phyloP scores from a whole-genome alignment of 345 rosid species.

The Eucalyptus pauciflora region DNA sequence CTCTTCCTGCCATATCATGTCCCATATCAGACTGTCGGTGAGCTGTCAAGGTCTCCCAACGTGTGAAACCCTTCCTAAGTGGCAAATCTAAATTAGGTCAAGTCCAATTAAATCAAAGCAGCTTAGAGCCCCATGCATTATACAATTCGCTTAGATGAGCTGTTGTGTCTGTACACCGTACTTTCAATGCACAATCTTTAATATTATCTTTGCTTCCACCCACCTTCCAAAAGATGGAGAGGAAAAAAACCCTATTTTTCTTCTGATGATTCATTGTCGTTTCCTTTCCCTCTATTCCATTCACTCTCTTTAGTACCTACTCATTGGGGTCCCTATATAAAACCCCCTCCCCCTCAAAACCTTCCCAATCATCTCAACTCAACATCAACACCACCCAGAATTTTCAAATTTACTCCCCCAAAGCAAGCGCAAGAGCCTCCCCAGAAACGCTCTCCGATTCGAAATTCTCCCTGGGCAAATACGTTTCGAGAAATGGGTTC shows the following conservation, averaged over 20 bases:
- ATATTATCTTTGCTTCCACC: background rate
- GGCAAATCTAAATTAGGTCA: background rate
- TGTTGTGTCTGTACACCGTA: background rate
- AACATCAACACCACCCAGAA: background rate
- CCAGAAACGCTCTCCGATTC: background rate
- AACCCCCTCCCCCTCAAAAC: background rate
- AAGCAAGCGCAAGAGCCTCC: background rate
- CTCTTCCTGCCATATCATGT: background rate
- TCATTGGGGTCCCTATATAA: background rate
- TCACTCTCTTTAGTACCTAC: background rate
- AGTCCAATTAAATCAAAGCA: background rate
- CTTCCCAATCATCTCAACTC: background rate
- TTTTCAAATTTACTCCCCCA: background rate
- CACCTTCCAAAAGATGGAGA: background rate
- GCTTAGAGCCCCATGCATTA: background rate
- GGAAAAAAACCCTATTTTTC: background rate
- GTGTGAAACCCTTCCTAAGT: background rate
- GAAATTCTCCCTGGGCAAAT: background rate
- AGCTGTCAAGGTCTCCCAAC: background rate
- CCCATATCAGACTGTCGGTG: background rate
- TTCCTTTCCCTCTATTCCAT: background rate
- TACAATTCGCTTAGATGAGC: background rate
- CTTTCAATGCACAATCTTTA: background rate
- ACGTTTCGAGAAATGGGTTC: constrained; percentile 13
- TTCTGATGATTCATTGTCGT: background rate